Conservation (phyloP, 2,329 filamentous ascomycete genomes). For the Trichoderma polysporum region DNA sequence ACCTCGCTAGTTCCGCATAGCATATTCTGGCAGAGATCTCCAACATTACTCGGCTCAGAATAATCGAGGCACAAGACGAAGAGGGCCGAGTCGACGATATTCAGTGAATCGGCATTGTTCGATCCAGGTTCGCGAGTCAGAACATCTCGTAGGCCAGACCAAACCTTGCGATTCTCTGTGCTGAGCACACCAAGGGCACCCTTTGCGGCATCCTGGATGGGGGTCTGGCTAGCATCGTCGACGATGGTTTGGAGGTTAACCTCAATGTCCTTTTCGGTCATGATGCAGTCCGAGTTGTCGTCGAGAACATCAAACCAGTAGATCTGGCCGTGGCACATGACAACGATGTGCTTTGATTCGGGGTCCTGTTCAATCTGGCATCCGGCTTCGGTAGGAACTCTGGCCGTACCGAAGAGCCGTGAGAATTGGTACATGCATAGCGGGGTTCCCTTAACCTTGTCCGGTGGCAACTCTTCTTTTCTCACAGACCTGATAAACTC, state of each 20-base stretch:
- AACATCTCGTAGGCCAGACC: slow-evolving; percentile 88
- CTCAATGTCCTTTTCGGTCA: slow-evolving; percentile 91
- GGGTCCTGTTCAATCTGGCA: slow-evolving; percentile 96
- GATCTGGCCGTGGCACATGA: slow-evolving; percentile 91
- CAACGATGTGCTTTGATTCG: slow-evolving; percentile 87
- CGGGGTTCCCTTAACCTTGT: slow-evolving; percentile 78
- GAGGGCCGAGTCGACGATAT: slow-evolving; percentile 89
- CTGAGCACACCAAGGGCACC: slow-evolving; percentile 89
- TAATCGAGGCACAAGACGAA: slow-evolving; percentile 94
- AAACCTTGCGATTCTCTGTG: slow-evolving; percentile 94
- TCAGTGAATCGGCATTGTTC: slow-evolving; percentile 94
- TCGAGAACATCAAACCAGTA: slow-evolving; percentile 99
- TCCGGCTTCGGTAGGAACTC: slow-evolving; percentile 89
- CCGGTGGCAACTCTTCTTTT: slow-evolving; percentile 87
- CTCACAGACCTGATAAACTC: slow-evolving; percentile 91
- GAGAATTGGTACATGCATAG: slow-evolving; percentile 99
- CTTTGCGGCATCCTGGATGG: slow-evolving; percentile 94
- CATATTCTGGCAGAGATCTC: slow-evolving; percentile 96
- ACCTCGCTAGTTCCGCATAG: slow-evolving; percentile 92
- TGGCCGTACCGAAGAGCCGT: slow-evolving; percentile 87
- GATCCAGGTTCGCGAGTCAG: slow-evolving; percentile 82
- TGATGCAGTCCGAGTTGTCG: slow-evolving; percentile 90
- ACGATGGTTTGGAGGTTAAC: slow-evolving; percentile 90
- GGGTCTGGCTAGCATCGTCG: slow-evolving; percentile 83
- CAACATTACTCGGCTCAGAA: slow-evolving; percentile 75